A percentile compares a stretch with the other conserved stretches of the same genome.
These are phyloP conservation scores for Leishmania gerbilli DNA, from an alignment of 208 protist species.

Conservation along the genomic window DNA sequence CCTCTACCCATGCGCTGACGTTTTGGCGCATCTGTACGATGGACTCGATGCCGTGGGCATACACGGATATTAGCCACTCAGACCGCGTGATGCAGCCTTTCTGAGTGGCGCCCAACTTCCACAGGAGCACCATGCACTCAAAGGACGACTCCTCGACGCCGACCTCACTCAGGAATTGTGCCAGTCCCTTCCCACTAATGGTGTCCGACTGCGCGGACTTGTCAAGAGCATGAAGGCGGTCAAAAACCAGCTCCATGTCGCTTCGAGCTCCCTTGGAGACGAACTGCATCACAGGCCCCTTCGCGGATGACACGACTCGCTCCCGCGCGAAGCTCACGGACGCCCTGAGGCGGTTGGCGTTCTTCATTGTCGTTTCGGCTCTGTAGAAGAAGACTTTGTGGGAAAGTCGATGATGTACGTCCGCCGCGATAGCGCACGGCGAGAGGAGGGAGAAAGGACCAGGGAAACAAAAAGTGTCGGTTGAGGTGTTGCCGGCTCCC, in stretches of 20 bases:
- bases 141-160: conserved; percentile 40
- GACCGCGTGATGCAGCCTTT: conserved; percentile 48
- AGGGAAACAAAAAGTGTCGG: background rate
- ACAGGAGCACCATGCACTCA: conserved; percentile 74
- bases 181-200: conserved; percentile 58
- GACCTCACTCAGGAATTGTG: conserved; percentile 61
- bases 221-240: conserved; percentile 47
- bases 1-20: conserved; percentile 54
- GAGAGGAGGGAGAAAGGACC: background rate
- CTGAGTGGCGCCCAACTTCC: conserved; percentile 70
- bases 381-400: background rate
- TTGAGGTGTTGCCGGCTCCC: background rate
- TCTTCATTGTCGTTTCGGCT: background rate
- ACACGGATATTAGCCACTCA: conserved; percentile 78
- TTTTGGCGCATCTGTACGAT: conserved; percentile 45
- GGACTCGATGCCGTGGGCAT: conserved; percentile 55
- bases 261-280: conserved; percentile 30
- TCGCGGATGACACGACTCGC: conserved; percentile 5
- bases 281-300: conserved; percentile 8
- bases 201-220: conserved; percentile 43
- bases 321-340: conserved; percentile 11
- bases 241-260: conserved; percentile 72
- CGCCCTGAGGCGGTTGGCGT: background rate
- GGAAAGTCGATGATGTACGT: background rate
- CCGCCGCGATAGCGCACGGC: background rate